Evolutionary conservation across 306 rosid genomes (phyloP).

Genomic region (Acacia confusa): DNA sequence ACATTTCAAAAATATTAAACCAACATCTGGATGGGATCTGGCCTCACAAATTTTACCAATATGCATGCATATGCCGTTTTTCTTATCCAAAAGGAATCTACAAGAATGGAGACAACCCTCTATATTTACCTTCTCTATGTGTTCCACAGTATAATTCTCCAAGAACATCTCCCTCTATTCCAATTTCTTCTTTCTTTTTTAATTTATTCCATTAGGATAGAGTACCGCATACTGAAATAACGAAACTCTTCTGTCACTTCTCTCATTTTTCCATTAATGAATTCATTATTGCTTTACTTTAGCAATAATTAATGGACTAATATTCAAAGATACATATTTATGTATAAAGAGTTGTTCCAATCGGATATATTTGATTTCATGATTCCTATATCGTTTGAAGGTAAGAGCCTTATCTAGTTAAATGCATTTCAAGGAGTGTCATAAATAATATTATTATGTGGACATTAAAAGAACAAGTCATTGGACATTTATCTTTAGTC

Average conservation of each 20-base stretch:
- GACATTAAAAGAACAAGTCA: not conserved
- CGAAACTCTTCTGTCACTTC: not conserved
- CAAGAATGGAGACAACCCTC: constrained; percentile 7
- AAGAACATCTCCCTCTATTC: not conserved
- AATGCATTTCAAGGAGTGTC: not conserved
- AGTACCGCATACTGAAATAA: not conserved
- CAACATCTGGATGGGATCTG: not conserved
- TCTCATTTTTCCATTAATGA: not conserved
- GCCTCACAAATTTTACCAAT: not conserved
- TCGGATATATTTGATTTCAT: not conserved
- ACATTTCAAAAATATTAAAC: not conserved
- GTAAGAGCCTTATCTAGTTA: constrained; percentile 13
- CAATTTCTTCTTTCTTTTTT: not conserved
- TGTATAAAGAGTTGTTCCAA: not conserved
- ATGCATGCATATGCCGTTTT: not conserved
- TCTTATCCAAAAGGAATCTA: constrained; percentile 39
- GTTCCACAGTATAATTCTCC: constrained; percentile 3
- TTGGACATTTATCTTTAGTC: not conserved
- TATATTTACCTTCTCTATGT: not conserved
- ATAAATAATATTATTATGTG: not conserved
- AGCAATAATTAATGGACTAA: not conserved
- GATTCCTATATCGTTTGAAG: not conserved
- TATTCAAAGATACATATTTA: not conserved
- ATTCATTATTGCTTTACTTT: not conserved
- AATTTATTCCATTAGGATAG: not conserved